Evolutionary conservation across 2,329 filamentous ascomycete genomes (phyloP), one percentile per base, ranked within the genome.

Genomic region (Curvularia sp.): DNA sequence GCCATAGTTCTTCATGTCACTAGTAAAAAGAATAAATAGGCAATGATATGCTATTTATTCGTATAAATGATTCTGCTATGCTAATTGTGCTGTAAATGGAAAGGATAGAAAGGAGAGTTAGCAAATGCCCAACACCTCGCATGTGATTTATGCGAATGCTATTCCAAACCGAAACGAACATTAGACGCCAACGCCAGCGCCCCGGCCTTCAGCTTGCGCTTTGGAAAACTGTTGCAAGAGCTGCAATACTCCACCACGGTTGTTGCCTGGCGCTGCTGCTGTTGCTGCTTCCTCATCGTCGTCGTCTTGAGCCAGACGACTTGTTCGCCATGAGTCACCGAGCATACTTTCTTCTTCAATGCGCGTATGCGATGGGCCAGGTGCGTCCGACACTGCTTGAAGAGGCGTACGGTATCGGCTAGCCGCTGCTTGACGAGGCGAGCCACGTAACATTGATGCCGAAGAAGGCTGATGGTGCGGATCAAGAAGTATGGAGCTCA

Each of bases 401-500:
- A 75, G 59, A 10, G 65, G 61, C 0, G 70, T 59, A 25, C 70
- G 64, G 32, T 84, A 66, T 83, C 86, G 65, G 36, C 38, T 38
- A 72, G 78, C 61, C 80, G 85, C 32, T 74, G 80, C 48, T 79
- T 82, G 65, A 81, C 82, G 51, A 72, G 79, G 68, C 51, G 70
- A 80, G 77, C 57, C 78, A 78, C 66, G 80, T 67, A 73, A 56
- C 39, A 63, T 79, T 9, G 83, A 80, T 1, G 80, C 79, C 1
- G 82, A 80, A 6, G 82, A 80, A 5, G 89, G 90, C 60, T 93
- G 89, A 60, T 93, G 88, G 70, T 91, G 89, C 2, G 89, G 87
- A 75, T 93, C 90, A 2, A 93, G 80, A 1, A 93, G 81, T 64
- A 91, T 85, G 1, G 89, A 92, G 18, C 87, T 86, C 83, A 91